phyloP scores from a whole-genome alignment of 2,329 filamentous ascomycete genomes.

The Fusarium verticillioides region DNA sequence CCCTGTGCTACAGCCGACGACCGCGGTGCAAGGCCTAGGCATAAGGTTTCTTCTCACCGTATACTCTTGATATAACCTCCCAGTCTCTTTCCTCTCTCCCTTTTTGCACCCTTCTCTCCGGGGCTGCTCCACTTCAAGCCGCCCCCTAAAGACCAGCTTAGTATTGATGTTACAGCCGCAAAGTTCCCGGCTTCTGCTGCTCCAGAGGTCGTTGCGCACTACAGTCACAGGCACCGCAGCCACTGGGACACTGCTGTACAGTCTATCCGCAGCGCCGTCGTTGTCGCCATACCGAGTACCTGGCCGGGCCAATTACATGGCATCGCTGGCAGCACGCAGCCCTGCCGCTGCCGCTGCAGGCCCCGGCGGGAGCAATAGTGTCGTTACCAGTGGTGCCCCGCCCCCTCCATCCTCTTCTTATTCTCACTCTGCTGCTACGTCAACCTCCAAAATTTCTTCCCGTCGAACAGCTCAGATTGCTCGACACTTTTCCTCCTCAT shows the following conservation, averaged over 20 bases:
- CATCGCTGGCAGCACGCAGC: constrained; percentile 40
- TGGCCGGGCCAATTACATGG: constrained; percentile 42
- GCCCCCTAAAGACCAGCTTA: constrained; percentile 20
- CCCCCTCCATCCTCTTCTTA: constrained; percentile 52
- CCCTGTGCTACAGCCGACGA: constrained; percentile 38
- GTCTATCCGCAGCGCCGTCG: constrained; percentile 12
- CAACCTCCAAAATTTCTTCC: constrained; percentile 57
- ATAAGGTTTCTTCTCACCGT: constrained; percentile 24
- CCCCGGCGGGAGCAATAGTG: constrained; percentile 34
- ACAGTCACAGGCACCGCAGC: constrained; percentile 15
- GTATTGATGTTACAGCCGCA: constrained; percentile 38
- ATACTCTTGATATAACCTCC: constrained; percentile 19
- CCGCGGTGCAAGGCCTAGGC: constrained; percentile 32
- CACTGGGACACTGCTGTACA: constrained; percentile 17
- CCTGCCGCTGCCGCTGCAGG: constrained; percentile 39
- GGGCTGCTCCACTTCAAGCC: constrained; percentile 40
- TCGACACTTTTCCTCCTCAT: constrained; percentile 60
- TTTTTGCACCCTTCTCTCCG: constrained; percentile 38
- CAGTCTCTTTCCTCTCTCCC: constrained; percentile 5
- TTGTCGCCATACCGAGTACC: constrained; percentile 33
- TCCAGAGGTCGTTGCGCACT: constrained; percentile 38
- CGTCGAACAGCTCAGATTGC: constrained; percentile 65
- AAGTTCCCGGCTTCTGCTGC: constrained; percentile 29
- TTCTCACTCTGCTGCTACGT: constrained; percentile 38
- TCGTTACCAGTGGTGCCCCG: constrained; percentile 48